These are phyloP conservation scores for Athelia psychrophila DNA, from an alignment of 1,284 basidiomycete genomes.

Conservation along the genomic window DNA sequence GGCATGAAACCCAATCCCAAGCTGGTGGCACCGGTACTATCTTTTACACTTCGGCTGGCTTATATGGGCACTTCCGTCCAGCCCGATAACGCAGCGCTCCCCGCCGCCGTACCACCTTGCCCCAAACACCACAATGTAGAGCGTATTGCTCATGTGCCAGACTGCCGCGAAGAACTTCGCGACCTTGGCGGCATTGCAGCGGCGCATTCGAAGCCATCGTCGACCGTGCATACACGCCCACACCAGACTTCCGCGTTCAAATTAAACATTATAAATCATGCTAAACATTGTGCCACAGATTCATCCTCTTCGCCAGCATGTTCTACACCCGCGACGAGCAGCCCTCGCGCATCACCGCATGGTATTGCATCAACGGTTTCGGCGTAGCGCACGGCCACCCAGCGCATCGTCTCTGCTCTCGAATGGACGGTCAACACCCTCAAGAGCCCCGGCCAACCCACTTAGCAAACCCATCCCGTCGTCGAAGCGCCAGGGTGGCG, in stretches of 20 bases:
- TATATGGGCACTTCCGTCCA: conserved; percentile 43
- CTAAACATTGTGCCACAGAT: conserved; percentile 7
- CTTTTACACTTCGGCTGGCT: conserved; percentile 31
- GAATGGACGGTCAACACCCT: too few relatives aligned
- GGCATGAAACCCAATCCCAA: neutral
- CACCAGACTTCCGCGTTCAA: too few relatives aligned
- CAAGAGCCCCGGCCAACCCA: too few relatives aligned
- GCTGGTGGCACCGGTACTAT: neutral
- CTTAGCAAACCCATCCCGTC: too few relatives aligned
- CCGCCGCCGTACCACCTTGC: conserved; percentile 41
- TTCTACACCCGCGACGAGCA: conserved; percentile 42
- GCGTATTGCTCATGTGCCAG: conserved; percentile 40
- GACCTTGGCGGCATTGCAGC: conserved; percentile 33
- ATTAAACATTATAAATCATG: conserved; percentile 8
- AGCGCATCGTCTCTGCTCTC: too few relatives aligned
- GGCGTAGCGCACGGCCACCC: conserved; percentile 24
- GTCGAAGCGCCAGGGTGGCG: too few relatives aligned
- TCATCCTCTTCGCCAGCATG: conserved; percentile 35
- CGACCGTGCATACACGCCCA: too few relatives aligned
- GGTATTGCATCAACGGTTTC: conserved; percentile 27
- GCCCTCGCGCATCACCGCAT: conserved; percentile 32
- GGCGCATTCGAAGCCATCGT: conserved; percentile 40
- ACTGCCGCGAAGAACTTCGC: conserved; percentile 38
- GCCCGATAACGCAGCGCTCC: conserved; percentile 42
- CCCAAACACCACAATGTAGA: conserved; percentile 35